Base-by-base conservation (phyloP, 208 protist species). In the Leishmania lainsoni region DNA sequence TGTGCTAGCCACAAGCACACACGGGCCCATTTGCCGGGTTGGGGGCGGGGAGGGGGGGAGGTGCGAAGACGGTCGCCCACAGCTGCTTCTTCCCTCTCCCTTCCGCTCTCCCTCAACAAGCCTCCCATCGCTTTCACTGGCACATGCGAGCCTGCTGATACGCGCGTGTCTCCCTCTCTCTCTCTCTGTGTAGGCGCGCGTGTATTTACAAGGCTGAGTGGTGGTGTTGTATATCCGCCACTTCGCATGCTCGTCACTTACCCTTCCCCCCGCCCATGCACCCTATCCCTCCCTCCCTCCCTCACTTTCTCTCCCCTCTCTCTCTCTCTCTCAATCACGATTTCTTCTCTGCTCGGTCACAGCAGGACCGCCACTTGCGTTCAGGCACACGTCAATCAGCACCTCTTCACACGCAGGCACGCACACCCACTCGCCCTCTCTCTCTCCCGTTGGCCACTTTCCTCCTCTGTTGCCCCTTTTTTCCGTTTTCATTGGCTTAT, bases 51-150 rank as follows among this genome's bases (percentile, higher is more conserved):
- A 17, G 29, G 10, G 59, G 59, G 32, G 59, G 5, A 29, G 42
- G 59, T 66, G 17, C 22, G 26, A 61, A 61, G 56, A 26, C n/a
- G 9, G 12, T 17, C 20, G 17, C 39, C 61, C 73, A 26, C 35
- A 5, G 35, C 58, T 54, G 14, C 71, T 75, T 59, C 56, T 42
- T 29, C 49, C 35, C 48, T 78, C 70, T 79, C 68, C 39, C 49
- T 71, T 12, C 65, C 39, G 52, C n/a, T 77, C 48, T 54, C 10
- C 45, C 76, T 70, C 32, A 66, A 45, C 71, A 68, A 20, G 20
- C 78, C 10, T 61, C 63, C 54, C 17, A 29, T 26, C 26, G 56
- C 0, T 12, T 26, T 29, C 56, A 0, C 12, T 61, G n/a, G 6
- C 56, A 9, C 56, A 61, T 61, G 61, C 29, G 3, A 49, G 20